phyloP scores from a whole-genome alignment of 106 monocot species.

The Platanthera guangdongensis region DNA sequence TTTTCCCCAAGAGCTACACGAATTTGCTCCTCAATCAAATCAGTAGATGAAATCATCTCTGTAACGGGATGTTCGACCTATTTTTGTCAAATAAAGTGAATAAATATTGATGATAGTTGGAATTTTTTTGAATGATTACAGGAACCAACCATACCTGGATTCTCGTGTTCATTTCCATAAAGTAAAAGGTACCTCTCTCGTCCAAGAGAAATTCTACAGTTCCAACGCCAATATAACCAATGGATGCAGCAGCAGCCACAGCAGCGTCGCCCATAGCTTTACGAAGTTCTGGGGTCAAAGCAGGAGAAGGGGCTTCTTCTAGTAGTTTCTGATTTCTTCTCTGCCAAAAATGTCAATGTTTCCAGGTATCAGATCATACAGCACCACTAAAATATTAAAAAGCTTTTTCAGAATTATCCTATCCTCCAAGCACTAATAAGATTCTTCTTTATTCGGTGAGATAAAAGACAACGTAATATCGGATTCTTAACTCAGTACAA shows the following conservation, averaged over 20 bases:
- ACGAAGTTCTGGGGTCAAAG: conserved; percentile 73
- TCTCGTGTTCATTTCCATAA: conserved; percentile 98
- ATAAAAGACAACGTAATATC: background rate
- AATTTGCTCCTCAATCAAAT: conserved; percentile 92
- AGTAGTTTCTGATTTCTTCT: conserved; percentile 92
- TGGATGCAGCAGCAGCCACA: conserved; percentile 86
- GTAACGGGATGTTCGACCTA: conserved; percentile 96
- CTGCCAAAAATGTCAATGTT: conserved; percentile 23
- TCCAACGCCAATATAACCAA: conserved; percentile 93
- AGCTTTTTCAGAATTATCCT: background rate
- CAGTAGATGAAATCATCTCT: conserved; percentile 95
- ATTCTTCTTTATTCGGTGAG: background rate
- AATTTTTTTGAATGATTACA: background rate
- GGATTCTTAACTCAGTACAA: background rate
- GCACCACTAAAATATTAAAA: background rate
- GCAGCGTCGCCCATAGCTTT: conserved; percentile 99
- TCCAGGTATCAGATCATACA: background rate
- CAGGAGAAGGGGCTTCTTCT: conserved; percentile 97
- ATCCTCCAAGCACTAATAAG: background rate
- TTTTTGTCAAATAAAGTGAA: conserved; percentile 11
- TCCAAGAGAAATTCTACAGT: conserved; percentile 93
- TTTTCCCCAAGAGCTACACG: conserved; percentile 86
- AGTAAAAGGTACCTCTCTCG: conserved; percentile 82
- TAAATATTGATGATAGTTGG: background rate
- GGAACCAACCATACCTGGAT: conserved; percentile 55